Evolutionary conservation across 768 basidiomycete genomes (phyloP).

Genomic region (Sutorius australiensis): DNA sequence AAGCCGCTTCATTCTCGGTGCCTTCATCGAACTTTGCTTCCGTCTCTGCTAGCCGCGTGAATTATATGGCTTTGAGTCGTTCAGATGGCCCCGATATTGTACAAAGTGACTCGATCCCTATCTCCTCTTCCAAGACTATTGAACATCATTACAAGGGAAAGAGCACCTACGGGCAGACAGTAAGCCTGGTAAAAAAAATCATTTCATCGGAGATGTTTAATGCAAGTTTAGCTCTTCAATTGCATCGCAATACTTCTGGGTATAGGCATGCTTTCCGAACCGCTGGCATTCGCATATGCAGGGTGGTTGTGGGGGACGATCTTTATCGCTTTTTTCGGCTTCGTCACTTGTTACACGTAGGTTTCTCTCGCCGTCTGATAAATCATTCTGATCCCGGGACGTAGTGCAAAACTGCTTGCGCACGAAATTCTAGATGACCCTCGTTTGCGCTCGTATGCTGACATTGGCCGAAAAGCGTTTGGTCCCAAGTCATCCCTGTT

Average conservation of each 20-base stretch:
- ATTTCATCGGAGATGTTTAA: too few relatives aligned
- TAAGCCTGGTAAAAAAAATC: slow-evolving; percentile 35
- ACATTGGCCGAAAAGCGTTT: slow-evolving; percentile 87
- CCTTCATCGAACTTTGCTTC: slow-evolving; percentile 3
- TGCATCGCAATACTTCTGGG: slow-evolving; percentile 82
- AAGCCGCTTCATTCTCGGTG: slow-evolving; percentile 36
- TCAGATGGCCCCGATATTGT: neutral
- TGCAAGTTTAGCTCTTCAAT: slow-evolving; percentile 68
- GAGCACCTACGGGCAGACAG: slow-evolving; percentile 74
- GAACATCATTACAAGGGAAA: slow-evolving; percentile 42
- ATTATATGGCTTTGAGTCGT: neutral
- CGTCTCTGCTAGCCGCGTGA: neutral
- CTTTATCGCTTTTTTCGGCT: slow-evolving; percentile 73
- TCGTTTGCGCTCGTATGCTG: slow-evolving; percentile 76
- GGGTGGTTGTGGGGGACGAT: slow-evolving; percentile 82
- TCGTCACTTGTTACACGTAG: slow-evolving; percentile 86
- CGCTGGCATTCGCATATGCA: slow-evolving; percentile 86
- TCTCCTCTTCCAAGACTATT: neutral
- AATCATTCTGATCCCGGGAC: slow-evolving; percentile 4
- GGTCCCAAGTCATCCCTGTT: slow-evolving; percentile 64
- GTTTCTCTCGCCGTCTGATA: slow-evolving; percentile 26
- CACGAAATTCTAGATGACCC: slow-evolving; percentile 67
- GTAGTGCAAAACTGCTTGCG: slow-evolving; percentile 84
- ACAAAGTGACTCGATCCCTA: slow-evolving; percentile 2
- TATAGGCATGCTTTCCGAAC: slow-evolving; percentile 86